Base-by-base conservation (phyloP, 2,329 filamentous ascomycete species). In the Colletotrichum plurivorum region DNA sequence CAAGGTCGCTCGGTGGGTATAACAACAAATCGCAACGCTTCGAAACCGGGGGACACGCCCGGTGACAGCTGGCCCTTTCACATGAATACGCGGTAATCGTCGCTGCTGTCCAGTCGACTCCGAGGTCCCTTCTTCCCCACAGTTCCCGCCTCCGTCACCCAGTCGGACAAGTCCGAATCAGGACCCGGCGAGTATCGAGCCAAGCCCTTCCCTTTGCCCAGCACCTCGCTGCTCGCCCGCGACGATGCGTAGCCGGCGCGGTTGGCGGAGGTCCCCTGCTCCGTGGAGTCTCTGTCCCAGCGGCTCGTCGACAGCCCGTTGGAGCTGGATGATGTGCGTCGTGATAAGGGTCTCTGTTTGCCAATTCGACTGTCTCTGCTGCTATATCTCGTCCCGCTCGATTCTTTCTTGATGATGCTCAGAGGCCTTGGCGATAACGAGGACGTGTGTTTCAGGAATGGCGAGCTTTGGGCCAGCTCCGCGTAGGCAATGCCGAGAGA, bases 41-140 rank as follows among this genome's bases (percentile, higher is more conserved):
- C 46, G 36, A 25, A 61, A 61, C 43, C 31, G 48, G 55, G 55
- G 48, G 43, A 65, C 12, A 56, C 31, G 22, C 46, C 22, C 55
- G 27, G 12, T 45, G 20, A 9, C 48, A 16, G 36, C 5, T 31
- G 12, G 27, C 25, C 55, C 12, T 36, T 53, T 63, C 54, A 71
- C 57, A 71, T 71, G 67, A 65, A 71, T 55, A 71, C 69, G 41
- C 66, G 61, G 49, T 62, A 71, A 57, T 71, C 69, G 39, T 70
- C 67, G 41, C 52, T 64, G 45, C 69, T 65, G 55, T 22, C 52
- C 45, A 58, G 31, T 57, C 63, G 59, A 48, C 63, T 64, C 20
- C 39, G 54, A 59, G 59, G 59, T 36, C 53, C 60, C 51, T 41
- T 59, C 25, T 61, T 61, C 56, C 59, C 63, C 59, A 57, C 41